These are phyloP conservation scores for Kalmanozyma brasiliensis DNA, from an alignment of 1,284 basidiomycete species.

Conservation along the genomic window DNA sequence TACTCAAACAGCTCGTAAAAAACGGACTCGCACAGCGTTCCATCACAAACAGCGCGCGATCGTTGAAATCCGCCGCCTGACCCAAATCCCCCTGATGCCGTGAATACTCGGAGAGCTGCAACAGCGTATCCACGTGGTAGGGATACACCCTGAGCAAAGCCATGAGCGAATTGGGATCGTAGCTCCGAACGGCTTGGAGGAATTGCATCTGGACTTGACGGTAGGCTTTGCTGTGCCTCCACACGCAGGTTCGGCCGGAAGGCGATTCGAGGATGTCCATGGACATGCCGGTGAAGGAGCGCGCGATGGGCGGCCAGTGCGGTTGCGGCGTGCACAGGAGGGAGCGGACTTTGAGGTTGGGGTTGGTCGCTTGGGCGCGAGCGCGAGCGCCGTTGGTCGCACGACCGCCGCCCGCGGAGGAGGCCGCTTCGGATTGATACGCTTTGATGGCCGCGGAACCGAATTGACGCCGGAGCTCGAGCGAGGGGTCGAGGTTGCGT, in stretches of 20 bases:
- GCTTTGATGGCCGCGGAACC: constrained; percentile 67
- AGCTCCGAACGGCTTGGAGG: constrained; percentile 62
- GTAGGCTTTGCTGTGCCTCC: constrained; percentile 62
- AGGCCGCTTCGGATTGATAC: constrained; percentile 53
- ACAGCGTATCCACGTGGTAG: constrained; percentile 66
- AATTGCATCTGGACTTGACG: constrained; percentile 64
- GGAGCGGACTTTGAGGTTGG: constrained; percentile 58
- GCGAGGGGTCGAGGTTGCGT: constrained; percentile 54
- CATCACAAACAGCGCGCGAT: constrained; percentile 63
- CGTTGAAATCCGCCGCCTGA: constrained; percentile 63
- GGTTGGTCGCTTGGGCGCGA: constrained; percentile 57
- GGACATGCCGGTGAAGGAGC: constrained; percentile 62
- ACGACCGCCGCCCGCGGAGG: constrained; percentile 10
- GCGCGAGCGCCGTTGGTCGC: constrained; percentile 43
- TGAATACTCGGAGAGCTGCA: constrained; percentile 63
- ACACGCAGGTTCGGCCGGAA: constrained; percentile 53
- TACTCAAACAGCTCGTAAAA: constrained; percentile 58
- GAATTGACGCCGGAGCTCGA: constrained; percentile 65
- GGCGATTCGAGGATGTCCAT: constrained; percentile 57
- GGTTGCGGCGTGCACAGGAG: constrained; percentile 61
- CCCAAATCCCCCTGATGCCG: constrained; percentile 66
- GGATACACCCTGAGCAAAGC: constrained; percentile 62
- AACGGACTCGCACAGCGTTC: constrained; percentile 60
- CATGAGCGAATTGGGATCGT: constrained; percentile 60
- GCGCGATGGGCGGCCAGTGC: constrained; percentile 62